These are phyloP conservation scores for Pterocarpus santalinus DNA, from an alignment of 306 rosid species.

Conservation along the genomic window DNA sequence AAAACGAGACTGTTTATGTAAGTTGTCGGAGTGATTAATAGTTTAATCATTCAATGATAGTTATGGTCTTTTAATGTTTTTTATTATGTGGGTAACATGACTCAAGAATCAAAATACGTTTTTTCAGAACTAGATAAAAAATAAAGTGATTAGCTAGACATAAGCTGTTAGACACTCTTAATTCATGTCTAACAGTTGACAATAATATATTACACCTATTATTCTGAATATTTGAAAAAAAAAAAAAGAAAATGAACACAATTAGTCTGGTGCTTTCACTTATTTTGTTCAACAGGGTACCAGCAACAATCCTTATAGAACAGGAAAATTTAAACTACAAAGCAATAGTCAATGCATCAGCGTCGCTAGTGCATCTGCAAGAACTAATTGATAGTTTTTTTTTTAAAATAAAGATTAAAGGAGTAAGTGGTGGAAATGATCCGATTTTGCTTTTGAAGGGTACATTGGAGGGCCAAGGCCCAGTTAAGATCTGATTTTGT, in stretches of 20 bases:
- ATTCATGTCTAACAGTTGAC: not conserved
- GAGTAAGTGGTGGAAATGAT: too few relatives aligned
- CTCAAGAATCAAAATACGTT: not conserved
- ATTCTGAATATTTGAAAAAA: not conserved
- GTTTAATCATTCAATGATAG: not conserved
- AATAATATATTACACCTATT: not conserved
- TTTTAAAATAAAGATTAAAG: too few relatives aligned
- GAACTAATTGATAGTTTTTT: too few relatives aligned
- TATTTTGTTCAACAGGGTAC: not conserved
- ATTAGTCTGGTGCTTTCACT: not conserved
- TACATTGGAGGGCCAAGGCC: too few relatives aligned
- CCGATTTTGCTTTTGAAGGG: too few relatives aligned
- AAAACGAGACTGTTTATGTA: too few relatives aligned
- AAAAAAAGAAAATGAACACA: not conserved
- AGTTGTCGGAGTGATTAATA: not conserved
- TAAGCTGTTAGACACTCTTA: not conserved
- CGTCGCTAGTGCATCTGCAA: not conserved
- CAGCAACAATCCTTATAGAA: not conserved
- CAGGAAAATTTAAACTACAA: not conserved
- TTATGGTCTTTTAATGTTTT: not conserved
- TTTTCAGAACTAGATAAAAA: not conserved
- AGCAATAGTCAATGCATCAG: not conserved
- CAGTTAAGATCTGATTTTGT: too few relatives aligned
- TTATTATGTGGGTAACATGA: not conserved
- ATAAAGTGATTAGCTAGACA: not conserved